A percentile compares a stretch with the other conserved stretches of the same genome.
Evolutionary conservation across 306 rosid genomes (phyloP).

Genomic region (Cicer cuneatum): DNA sequence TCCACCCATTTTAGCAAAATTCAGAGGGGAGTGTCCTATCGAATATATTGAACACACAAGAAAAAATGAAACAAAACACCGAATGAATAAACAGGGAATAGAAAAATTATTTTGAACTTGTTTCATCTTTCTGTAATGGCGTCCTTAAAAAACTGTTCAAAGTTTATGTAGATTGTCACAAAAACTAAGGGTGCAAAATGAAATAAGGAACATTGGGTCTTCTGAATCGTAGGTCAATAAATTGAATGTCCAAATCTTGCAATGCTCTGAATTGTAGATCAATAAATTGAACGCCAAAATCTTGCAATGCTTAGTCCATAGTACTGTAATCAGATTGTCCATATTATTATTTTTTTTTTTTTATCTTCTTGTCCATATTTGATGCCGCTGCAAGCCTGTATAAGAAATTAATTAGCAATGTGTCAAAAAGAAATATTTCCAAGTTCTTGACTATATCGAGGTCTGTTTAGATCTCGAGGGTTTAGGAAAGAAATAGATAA

Average conservation of each 20-base stretch:
- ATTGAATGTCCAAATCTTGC: conserved; percentile 3
- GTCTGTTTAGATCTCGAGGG: too few species aligned
- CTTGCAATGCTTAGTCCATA: conserved; percentile 16
- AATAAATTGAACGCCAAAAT: conserved; percentile 10
- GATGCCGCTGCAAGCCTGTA: conserved; percentile 28
- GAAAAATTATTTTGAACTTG: neutral
- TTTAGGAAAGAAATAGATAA: too few species aligned
- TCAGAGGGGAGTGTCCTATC: neutral
- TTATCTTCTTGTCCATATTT: neutral
- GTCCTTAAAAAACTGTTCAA: neutral
- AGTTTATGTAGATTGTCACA: neutral
- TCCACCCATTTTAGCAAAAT: neutral
- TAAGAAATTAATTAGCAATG: conserved; percentile 5
- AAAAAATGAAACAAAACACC: neutral
- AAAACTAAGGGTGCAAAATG: neutral
- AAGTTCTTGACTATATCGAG: neutral
- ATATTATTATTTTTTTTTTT: neutral
- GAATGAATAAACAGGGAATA: neutral
- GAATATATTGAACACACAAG: neutral
- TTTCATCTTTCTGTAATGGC: neutral
- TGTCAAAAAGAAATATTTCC: neutral
- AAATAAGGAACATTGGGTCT: conserved; percentile 20
- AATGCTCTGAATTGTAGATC: conserved; percentile 3
- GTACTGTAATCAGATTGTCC: conserved; percentile 14
- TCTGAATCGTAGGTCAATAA: conserved; percentile 23